Base-by-base conservation (phyloP, 78 protist species). In the Dictyostelium firmibasis region DNA sequence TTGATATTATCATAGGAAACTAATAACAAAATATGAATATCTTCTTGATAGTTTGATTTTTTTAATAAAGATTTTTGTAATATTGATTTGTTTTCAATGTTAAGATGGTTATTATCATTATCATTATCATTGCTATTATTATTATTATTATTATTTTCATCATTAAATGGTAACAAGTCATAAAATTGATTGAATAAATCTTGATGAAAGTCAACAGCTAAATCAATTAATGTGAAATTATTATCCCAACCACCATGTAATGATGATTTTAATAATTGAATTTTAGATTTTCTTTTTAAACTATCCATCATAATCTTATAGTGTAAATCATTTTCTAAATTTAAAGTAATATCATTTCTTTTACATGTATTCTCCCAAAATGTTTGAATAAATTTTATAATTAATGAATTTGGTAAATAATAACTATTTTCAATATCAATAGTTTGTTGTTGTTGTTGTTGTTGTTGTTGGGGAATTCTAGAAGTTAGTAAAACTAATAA, bases 331-430 rank as follows among this genome's bases (percentile, higher is more conserved):
- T 53, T n/a, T 8, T 85, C 75, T 31, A 69, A 47, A n/a, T 25
- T 18, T 14, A 23, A 8, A n/a, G 3, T 70, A 27, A 67, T 67
- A 25, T 67, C 25, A 72, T 72, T 72, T 72, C 79, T 72, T 72
- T 72, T 72, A 16, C 2, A 75, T 10, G 81, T 50, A 47, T 18
- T 43, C 10, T 44, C 25, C 92, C 92, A 85, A n/a, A 64, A 85
- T 27, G 64, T 4, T 33, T 16, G 10, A 10, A 78, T 47, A 23
- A 85, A 85, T 4, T 47, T 50, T 0, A 75, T 29, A 6, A 85
- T 8, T 7, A 85, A 67, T 35, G 72, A 35, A 23, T n/a, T 72
- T 29, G 92, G 92, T 35, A 85, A 60, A 53, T 85, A 85, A 50
- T 72, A 69, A 16, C 14, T n/a, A 57, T 57, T 53, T 0, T 18